Evolutionary conservation across 345 rosid species (phyloP), one percentile per base, ranked within the genome.

Genomic region (Schrenkiella parvula): DNA sequence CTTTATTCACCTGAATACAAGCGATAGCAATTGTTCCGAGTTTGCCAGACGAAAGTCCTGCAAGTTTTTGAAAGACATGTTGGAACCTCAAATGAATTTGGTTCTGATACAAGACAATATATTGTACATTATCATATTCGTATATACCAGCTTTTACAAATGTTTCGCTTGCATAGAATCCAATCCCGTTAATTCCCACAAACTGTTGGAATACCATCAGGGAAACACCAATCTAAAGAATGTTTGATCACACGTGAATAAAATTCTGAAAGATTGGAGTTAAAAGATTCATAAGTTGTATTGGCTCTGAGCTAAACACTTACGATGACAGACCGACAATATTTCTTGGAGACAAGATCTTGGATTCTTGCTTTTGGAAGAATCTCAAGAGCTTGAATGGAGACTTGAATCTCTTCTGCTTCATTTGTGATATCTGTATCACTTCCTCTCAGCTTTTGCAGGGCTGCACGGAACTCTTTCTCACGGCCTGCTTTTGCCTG

Each of bases 131-230:
- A 39, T 65, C 6, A 2, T 10, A 54, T 17, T n/a, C n/a, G 6
- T 31, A 47, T 21, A 73, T 89, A 90, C 98, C 96, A 5, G 96
- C 97, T 64, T 87, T 72, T 18, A 79, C 92, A 81, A 93, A 91
- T 13, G 88, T 90, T 81, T 93, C 88, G 12, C 97, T 93, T 44
- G 88, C 95, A 31, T 93, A 91, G 79, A 93, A 93, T 44, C 85
- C 79, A 1, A 93, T 71, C 35, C 98, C 98, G 19, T 93, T 93
- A 15, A 90, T 83, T 38, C 98, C 98, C 53, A 75, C 86, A 54
- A 86, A 86, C 65, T 93, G 98, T 79, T 93, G 98, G 80, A 83
- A 86, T 23, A 84, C 83, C 98, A 93, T 90, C 52, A 93, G 72
- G 29, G 89, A 88, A 47, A 93, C 92, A 28, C 91, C 98, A 54